Percentiles rank a stretch among this genome's conserved stretches.
phyloP scores from a whole-genome alignment of 2,329 filamentous ascomycete species.

The Leptographium wingfieldii region DNA sequence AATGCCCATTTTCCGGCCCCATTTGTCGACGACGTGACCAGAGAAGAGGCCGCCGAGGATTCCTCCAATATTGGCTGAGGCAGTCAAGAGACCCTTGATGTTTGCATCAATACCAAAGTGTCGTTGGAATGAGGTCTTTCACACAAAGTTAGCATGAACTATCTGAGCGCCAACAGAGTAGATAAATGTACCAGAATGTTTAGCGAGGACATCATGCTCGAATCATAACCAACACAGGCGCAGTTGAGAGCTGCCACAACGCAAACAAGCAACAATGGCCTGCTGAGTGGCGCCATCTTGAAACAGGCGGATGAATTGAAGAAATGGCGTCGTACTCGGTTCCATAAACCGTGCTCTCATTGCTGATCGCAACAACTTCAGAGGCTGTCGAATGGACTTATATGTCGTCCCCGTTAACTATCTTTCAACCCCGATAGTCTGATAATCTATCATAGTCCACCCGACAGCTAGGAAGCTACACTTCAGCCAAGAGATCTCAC shows the following conservation, averaged over 20 bases:
- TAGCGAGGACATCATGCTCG: constrained; percentile 5
- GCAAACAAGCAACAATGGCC: constrained; percentile 1
- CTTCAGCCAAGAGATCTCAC: too few relatives aligned
- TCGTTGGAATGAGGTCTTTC: neutral
- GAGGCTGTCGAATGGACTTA: too few relatives aligned
- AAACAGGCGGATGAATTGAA: neutral
- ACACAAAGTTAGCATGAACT: neutral
- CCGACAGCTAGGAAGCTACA: too few relatives aligned
- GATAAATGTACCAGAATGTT: constrained; percentile 1
- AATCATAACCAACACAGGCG: constrained; percentile 2
- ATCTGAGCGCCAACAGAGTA: too few relatives aligned
- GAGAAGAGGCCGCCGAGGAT: constrained; percentile 15
- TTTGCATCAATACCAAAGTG: constrained; percentile 1
- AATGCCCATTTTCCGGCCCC: constrained; percentile 16
- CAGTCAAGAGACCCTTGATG: constrained; percentile 3
- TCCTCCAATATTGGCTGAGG: constrained; percentile 12
- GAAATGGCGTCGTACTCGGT: too few relatives aligned
- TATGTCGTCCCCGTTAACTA: too few relatives aligned
- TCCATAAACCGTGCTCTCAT: too few relatives aligned
- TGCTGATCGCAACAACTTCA: too few relatives aligned
- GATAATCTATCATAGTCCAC: too few relatives aligned
- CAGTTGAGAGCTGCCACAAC: constrained; percentile 4
- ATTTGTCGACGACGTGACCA: constrained; percentile 12
- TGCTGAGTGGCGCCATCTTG: neutral
- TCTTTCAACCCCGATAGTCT: too few relatives aligned